Conservation (phyloP, 768 basidiomycete genomes). For the Boletus sp. region DNA sequence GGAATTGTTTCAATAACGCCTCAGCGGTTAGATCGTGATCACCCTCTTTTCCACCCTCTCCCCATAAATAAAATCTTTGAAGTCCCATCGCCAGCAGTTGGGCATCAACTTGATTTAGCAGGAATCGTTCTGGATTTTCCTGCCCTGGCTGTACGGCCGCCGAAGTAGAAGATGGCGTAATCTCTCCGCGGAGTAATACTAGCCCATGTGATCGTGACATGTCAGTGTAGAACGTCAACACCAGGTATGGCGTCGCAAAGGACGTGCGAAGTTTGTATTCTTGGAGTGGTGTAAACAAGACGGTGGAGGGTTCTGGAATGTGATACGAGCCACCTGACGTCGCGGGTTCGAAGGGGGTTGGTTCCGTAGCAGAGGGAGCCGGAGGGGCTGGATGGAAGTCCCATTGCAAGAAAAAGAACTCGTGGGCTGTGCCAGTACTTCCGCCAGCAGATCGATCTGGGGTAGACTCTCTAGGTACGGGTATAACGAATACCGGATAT, state of each 20-base stretch:
- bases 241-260: slow-evolving; percentile 89
- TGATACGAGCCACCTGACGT: slow-evolving; percentile 18
- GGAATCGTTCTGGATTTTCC: slow-evolving; percentile 36
- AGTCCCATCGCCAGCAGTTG: slow-evolving; percentile 77
- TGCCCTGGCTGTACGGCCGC: slow-evolving; percentile 36
- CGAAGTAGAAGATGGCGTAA: slow-evolving; percentile 62
- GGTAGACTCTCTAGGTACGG: slow-evolving; percentile 57
- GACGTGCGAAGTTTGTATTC: slow-evolving; percentile 86
- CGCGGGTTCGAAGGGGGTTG: slow-evolving; percentile 44
- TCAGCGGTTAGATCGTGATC: slow-evolving; percentile 21
- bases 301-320: slow-evolving; percentile 63
- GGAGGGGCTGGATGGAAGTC: slow-evolving; percentile 73
- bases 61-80: slow-evolving; percentile 85
- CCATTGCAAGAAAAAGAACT: slow-evolving; percentile 92
- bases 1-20: slow-evolving; percentile 64
- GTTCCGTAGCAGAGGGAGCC: slow-evolving; percentile 45
- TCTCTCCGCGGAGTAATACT: slow-evolving; percentile 88
- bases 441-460: slow-evolving; percentile 32
- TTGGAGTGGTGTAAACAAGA: slow-evolving; percentile 89
- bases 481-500: slow-evolving; percentile 81
- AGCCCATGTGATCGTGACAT: slow-evolving; percentile 73
- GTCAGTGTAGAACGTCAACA: slow-evolving; percentile 90
- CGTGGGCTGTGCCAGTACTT: slow-evolving; percentile 47
- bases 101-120: slow-evolving; percentile 79
- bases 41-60: slow-evolving; percentile 23